Percentiles rank a stretch among this genome's conserved stretches.
Evolutionary conservation across 768 basidiomycete species (phyloP).

Genomic region (Trametes gibbosa): DNA sequence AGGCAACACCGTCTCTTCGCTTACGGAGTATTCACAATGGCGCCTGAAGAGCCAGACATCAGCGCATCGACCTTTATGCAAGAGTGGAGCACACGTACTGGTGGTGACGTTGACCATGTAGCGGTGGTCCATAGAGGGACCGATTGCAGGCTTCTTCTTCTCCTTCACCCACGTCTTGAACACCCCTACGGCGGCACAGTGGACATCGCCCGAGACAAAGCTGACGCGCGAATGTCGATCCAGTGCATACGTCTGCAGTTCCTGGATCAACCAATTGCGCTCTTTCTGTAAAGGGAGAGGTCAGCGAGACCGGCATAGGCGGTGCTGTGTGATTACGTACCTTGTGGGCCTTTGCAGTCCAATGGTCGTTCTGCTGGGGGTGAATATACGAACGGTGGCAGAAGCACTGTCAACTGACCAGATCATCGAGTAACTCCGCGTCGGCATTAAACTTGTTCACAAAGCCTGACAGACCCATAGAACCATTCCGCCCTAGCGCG

Average conservation of each 20-base stretch:
- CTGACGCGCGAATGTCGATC: conserved; percentile 68
- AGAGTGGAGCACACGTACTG: conserved; percentile 42
- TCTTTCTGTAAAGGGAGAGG: conserved; percentile 56
- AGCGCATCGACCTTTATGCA: not conserved
- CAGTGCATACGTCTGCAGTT: conserved; percentile 71
- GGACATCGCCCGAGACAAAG: conserved; percentile 91
- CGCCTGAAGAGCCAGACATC: conserved; percentile 42
- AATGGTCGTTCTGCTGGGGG: conserved; percentile 74
- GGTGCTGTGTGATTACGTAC: conserved; percentile 33
- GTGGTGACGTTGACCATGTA: conserved; percentile 91
- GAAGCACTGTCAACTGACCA: conserved; percentile 43
- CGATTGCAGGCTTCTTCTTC: conserved; percentile 47
- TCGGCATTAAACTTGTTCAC: conserved; percentile 91
- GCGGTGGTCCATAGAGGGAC: conserved; percentile 63
- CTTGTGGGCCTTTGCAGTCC: conserved; percentile 83
- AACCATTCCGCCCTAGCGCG: conserved; percentile 65
- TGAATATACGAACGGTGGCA: not conserved
- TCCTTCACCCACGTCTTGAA: conserved; percentile 61
- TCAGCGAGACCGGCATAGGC: conserved; percentile 1
- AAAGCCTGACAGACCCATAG: conserved; percentile 70
- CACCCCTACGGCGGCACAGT: conserved; percentile 81
- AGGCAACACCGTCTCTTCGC: conserved; percentile 26
- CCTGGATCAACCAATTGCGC: conserved; percentile 83
- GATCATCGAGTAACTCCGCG: conserved; percentile 90
- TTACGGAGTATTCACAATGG: conserved; percentile 95